Evolutionary conservation across 169 alveolate genomes (phyloP).

Genomic region (Amoebophrya sp.): DNA sequence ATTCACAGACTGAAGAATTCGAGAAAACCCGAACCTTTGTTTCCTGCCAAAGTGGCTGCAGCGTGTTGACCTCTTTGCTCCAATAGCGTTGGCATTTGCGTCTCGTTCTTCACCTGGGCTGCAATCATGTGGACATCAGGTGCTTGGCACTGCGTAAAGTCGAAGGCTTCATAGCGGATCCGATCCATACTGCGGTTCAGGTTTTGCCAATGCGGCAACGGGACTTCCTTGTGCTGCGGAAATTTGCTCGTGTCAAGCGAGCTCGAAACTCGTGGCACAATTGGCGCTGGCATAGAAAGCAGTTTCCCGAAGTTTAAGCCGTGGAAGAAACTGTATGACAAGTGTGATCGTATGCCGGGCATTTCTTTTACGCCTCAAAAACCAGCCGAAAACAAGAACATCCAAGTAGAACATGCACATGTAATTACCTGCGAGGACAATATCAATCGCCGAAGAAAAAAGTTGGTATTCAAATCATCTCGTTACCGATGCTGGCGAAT

Average conservation of each 20-base stretch:
- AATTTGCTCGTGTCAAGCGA: neutral
- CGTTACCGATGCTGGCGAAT: neutral
- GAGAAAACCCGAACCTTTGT: too few species aligned
- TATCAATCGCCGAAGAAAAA: too few species aligned
- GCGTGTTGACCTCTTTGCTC: neutral
- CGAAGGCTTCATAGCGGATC: constrained; percentile 5
- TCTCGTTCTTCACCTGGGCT: neutral
- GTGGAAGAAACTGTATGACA: neutral
- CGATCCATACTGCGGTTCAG: neutral
- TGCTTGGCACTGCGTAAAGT: neutral
- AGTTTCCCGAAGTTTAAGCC: neutral
- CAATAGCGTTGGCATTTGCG: neutral
- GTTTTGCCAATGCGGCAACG: constrained; percentile 19
- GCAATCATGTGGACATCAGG: neutral
- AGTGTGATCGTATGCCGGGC: too few species aligned
- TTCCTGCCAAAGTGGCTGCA: neutral
- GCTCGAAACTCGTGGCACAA: neutral
- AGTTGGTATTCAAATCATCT: too few species aligned
- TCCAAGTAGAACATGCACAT: too few species aligned
- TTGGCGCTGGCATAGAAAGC: neutral
- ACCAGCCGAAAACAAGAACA: too few species aligned
- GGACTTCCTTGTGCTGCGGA: neutral
- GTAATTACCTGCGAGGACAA: too few species aligned
- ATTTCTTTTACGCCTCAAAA: too few species aligned
- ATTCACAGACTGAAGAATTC: too few species aligned